Conservation (phyloP, 805 yeast species). For the Candida vaughaniae region DNA sequence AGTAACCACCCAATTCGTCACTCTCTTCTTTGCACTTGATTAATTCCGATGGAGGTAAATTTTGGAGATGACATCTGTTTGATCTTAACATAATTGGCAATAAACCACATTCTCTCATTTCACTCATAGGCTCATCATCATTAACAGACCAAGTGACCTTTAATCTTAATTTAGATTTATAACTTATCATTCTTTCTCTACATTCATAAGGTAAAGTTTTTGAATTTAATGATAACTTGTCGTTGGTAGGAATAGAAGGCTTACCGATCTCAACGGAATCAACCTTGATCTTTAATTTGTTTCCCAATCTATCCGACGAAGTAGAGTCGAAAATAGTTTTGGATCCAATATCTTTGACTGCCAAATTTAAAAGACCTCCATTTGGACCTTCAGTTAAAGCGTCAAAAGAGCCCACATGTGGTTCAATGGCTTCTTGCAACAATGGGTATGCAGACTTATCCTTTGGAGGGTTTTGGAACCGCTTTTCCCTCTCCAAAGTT, state of each 20-base stretch:
- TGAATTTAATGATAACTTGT: conserved; percentile 74
- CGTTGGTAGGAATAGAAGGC: conserved; percentile 71
- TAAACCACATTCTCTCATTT: conserved; percentile 86
- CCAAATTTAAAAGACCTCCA: conserved; percentile 83
- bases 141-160: conserved; percentile 86
- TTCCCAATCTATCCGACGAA: conserved; percentile 71
- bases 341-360: conserved; percentile 83
- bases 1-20: conserved; percentile 96
- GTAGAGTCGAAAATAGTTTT: conserved; percentile 82
- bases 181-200: conserved; percentile 84
- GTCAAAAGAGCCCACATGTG: conserved; percentile 95
- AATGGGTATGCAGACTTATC: conserved; percentile 81
- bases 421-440: conserved; percentile 84
- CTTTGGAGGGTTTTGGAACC: conserved; percentile 87
- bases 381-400: conserved; percentile 87
- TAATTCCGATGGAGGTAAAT: conserved; percentile 76
- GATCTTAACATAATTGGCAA: conserved; percentile 89
- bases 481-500: conserved; percentile 83
- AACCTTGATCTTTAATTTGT: conserved; percentile 79
- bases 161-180: conserved; percentile 73
- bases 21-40: conserved; percentile 82
- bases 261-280: conserved; percentile 85
- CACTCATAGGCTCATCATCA: conserved; percentile 77
- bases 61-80: conserved; percentile 88
- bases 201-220: conserved; percentile 76